phyloP scores from a whole-genome alignment of 139 green algal species.

The Chlorella sp. region DNA sequence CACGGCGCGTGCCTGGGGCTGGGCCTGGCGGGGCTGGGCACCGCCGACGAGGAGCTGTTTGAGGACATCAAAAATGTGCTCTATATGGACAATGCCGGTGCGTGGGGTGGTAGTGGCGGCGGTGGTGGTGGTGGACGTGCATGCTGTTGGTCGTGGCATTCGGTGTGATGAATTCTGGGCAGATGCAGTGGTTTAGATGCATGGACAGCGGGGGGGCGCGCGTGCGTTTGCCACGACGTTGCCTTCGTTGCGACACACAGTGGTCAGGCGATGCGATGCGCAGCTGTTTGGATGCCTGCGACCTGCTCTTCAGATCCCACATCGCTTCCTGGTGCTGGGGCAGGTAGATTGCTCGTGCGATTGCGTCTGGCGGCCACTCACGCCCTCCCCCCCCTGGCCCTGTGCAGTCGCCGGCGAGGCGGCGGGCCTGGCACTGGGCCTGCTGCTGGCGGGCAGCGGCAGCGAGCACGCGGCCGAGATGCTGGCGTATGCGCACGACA shows the following conservation, averaged over 20 bases:
- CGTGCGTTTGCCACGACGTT: too few relatives aligned
- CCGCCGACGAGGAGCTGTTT: conserved; percentile 81
- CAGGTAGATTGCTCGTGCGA: too few relatives aligned
- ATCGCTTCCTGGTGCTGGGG: too few relatives aligned
- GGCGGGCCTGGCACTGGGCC: conserved; percentile 90
- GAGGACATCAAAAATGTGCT: conserved; percentile 96
- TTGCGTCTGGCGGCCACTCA: too few relatives aligned
- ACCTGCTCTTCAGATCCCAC: too few relatives aligned
- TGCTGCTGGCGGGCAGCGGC: conserved; percentile 84
- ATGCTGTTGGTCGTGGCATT: background rate
- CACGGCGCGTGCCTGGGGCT: conserved; percentile 97
- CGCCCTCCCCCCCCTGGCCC: background rate
- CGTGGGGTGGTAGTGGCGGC: conserved; percentile 4
- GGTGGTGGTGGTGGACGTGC: background rate
- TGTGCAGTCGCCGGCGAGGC: conserved; percentile 69
- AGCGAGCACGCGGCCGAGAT: conserved; percentile 83
- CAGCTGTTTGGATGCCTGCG: too few relatives aligned
- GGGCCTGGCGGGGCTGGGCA: conserved; percentile 90
- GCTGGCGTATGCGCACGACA: conserved; percentile 97
- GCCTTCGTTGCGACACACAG: too few relatives aligned
- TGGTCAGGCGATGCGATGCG: too few relatives aligned
- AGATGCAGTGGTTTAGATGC: background rate
- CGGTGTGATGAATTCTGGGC: background rate
- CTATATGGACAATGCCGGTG: conserved; percentile 84
- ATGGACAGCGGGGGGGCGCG: too few relatives aligned